Evolutionary conservation across 2,329 filamentous ascomycete genomes (phyloP), one percentile per base, ranked within the genome.

Genomic region (Hypoxylon sp.): DNA sequence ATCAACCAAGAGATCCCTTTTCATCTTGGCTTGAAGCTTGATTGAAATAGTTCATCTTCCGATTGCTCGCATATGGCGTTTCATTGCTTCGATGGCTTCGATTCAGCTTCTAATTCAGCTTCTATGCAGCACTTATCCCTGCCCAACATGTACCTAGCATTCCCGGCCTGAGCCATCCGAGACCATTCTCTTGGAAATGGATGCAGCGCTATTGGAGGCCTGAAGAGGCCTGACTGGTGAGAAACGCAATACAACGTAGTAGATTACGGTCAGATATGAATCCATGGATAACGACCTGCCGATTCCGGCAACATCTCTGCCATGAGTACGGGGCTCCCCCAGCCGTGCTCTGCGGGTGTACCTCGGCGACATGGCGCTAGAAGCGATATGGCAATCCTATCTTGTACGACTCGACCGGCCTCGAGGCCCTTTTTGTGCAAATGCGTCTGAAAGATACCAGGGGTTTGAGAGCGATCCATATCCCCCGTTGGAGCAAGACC

Each of bases 101-200:
- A 60, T 65, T 61, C 62, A 58, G 68, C 65, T 69, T 71, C 68
- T 45, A 64, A 60, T 65, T 61, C 62, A 58, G 68, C 65, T 69
- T 71, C 68, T 45, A 64, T 68, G 68, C 68, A 71, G 52, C 51
- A 19, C 5, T 7, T 5, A 51, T 50, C 57, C 64, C 50, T 62
- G 60, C 53, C 49, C 41, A 59, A 6, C 9, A 30, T 30, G 28
- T 41, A 28, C 28, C 2, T 28, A 49, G 14, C 45, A 23, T 14
- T 55, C 23, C 52, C 43, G 62, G 60, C 23, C 38, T 60, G 51
- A 43, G 38, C 38, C 38, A 43, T 43, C 43, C 25, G 23, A 11
- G 28, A 45, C 53, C 45, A 23, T 58, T 38, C 57, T 48, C 23
- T 70, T 70, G 49, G 51, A 58, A 70, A 65, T 68, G 13, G 25